A percentile compares a stretch with the other conserved stretches of the same genome.
Evolutionary conservation across 73 alveolate species (phyloP).

Genomic region (Stentor coeruleus): DNA sequence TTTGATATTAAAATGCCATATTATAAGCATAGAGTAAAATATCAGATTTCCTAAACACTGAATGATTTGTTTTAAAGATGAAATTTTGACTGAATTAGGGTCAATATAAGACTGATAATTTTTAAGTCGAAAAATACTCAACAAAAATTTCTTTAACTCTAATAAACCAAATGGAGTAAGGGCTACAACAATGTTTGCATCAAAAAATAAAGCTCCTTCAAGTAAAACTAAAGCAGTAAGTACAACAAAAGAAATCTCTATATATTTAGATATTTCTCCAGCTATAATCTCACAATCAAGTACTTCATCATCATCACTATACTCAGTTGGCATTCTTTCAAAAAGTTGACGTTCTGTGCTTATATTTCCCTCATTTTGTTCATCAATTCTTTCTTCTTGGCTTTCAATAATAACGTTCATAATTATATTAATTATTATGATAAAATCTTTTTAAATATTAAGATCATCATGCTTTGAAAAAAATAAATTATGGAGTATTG

Average conservation of each 20-base stretch:
- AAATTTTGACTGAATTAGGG: neutral
- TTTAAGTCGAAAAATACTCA: neutral
- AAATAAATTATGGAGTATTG: neutral
- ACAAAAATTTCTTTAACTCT: neutral
- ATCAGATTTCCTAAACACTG: too few species aligned
- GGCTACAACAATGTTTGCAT: too few species aligned
- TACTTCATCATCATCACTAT: neutral
- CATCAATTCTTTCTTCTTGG: too few species aligned
- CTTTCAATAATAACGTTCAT: too few species aligned
- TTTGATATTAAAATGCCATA: too few species aligned
- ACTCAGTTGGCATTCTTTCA: neutral
- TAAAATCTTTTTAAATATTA: too few species aligned
- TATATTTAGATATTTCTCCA: neutral
- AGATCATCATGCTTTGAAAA: neutral
- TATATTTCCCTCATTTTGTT: too few species aligned
- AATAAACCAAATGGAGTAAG: neutral
- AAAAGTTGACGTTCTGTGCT: too few species aligned
- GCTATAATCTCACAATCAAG: neutral
- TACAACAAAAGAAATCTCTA: neutral
- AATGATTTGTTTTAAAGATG: neutral
- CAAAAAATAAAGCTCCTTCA: too few species aligned
- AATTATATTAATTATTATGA: too few species aligned
- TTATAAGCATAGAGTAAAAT: neutral
- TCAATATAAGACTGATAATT: neutral
- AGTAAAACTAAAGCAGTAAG: neutral